Base-by-base conservation (phyloP, 2,329 filamentous ascomycete species). In the Stylonectria norvegica region DNA sequence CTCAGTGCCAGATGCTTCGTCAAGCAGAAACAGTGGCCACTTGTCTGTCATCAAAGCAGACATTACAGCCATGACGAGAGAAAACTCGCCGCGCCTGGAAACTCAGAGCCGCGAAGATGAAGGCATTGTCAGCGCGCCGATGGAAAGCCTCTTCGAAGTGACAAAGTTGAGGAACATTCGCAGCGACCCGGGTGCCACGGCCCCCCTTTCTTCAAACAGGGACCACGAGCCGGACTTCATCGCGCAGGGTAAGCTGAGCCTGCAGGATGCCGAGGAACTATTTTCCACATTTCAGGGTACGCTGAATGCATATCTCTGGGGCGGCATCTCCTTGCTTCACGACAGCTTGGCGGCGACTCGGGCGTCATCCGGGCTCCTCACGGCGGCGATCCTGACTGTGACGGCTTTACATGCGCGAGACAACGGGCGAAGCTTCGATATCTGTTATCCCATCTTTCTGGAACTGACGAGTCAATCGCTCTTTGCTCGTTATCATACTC, bases 391-490 rank as follows among this genome's bases (percentile, higher is more conserved):
- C n/a, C 48, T 63, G n/a, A 53, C 59, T 3, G 59, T 62, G 11
- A 61, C 60, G 9, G 57, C 59, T 2, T 37, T 63, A 14, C 59
- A 63, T 36, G 50, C 52, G 2, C 57, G 53, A 14, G 57, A 59
- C 17, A 49, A 51, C 34, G 73, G 72, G 5, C 63, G 66, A 3
- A 71, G 73, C 3, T 73, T 81, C 42, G 73, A 76, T 34, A 62
- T 66, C 2, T 81, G 78, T 53, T 81, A 77, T 52, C 67, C 67
- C 38, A 75, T 80, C 43, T 81, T 82, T 47, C 70, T 78, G 2
- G 67, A 72, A 4, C 67, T 82, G 2, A 73, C 81, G 31, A 73
- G 75, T 12, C 71, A 66, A 20, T 75, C 76, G 43, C 76, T 81
- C 55, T 76, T 83, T 45, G 74, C 78, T 28, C 70, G 60, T 1